A percentile compares a stretch with the other conserved stretches of the same genome.
phyloP scores from a whole-genome alignment of 1,139 yeast species.

The Hansenula lynferdii region DNA sequence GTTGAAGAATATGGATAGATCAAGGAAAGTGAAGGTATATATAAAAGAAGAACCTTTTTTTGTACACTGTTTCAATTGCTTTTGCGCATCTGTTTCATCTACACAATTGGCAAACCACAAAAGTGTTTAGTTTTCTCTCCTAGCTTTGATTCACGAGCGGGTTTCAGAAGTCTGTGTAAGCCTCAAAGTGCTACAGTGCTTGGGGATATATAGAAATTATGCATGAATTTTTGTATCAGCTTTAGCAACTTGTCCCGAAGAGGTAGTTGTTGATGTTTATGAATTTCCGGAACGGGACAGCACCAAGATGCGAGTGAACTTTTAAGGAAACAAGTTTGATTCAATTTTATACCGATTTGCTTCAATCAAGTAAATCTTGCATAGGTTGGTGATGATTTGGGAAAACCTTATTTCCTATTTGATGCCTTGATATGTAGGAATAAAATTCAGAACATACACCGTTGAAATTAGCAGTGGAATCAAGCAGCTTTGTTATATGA shows the following conservation, averaged over 20 bases:
- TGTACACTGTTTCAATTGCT: background rate
- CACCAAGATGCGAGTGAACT: background rate
- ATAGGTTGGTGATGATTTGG: background rate
- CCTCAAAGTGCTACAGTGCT: background rate
- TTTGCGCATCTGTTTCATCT: background rate
- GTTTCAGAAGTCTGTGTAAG: background rate
- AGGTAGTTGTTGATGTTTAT: background rate
- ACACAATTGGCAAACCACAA: background rate
- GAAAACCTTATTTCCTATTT: background rate
- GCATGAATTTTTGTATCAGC: no score
- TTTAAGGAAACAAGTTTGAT: conserved; percentile 1
- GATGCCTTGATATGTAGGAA: no score
- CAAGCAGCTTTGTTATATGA: no score
- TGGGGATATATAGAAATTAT: no score
- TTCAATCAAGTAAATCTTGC: conserved; percentile 1
- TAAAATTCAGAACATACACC: no score
- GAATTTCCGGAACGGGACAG: background rate
- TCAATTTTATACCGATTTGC: background rate
- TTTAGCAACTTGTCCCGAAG: background rate
- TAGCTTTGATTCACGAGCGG: background rate
- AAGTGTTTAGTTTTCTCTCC: no score
- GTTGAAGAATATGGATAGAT: no score
- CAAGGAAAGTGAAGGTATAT: background rate
- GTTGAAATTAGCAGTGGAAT: no score
- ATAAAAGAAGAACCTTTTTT: background rate